Evolutionary conservation across 441 rosid genomes (phyloP).

Genomic region (Brassica balearica): DNA sequence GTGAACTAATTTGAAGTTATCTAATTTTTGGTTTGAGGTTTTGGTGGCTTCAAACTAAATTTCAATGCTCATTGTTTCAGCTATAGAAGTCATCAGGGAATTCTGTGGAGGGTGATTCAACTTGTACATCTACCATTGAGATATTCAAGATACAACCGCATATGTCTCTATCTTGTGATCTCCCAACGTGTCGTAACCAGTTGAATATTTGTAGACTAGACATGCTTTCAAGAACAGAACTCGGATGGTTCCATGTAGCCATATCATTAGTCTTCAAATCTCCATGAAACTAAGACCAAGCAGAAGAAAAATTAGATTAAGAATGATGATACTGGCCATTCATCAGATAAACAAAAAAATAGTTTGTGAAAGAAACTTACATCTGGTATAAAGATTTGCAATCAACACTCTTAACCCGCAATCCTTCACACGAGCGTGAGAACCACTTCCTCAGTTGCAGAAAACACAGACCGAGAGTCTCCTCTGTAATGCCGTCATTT

Average conservation of each 20-base stretch:
- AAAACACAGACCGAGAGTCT: no score
- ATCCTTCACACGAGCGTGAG: no score
- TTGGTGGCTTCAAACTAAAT: no score
- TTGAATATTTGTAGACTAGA: not conserved
- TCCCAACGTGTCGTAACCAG: not conserved
- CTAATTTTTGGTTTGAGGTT: no score
- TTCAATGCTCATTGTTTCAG: no score
- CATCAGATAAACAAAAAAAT: not conserved
- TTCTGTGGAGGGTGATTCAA: no score
- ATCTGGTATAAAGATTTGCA: not conserved
- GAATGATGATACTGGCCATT: not conserved
- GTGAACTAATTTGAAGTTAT: no score
- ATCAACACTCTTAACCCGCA: no score
- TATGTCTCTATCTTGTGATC: constrained; percentile 7
- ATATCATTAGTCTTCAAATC: not conserved
- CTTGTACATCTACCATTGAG: no score
- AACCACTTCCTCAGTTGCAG: no score
- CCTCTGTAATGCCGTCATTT: no score
- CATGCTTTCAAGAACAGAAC: not conserved
- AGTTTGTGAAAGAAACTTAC: not conserved
- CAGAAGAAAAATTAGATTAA: not conserved
- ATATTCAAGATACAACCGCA: not conserved
- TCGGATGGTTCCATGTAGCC: constrained; percentile 1
- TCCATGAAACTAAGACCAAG: constrained; percentile 1
- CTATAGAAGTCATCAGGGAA: no score